phyloP scores from a whole-genome alignment of 257 asterid genomes.

The Lycium ferocissimum region DNA sequence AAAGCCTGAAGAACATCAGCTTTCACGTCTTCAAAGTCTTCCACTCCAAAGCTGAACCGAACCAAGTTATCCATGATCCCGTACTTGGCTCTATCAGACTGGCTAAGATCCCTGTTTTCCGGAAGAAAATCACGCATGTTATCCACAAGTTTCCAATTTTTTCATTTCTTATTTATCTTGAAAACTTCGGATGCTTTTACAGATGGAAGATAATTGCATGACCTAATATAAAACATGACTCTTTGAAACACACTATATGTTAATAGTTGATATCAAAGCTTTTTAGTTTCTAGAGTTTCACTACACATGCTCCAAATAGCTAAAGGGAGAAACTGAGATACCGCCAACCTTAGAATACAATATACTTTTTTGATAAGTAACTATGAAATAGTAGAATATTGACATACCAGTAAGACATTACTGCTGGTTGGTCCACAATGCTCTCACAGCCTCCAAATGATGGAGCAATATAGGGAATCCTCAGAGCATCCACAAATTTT shows the following conservation, averaged over 20 bases:
- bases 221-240: background rate
- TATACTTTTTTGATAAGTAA: conserved; percentile 3
- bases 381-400: background rate
- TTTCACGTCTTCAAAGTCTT: conserved; percentile 81
- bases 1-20: conserved; percentile 88
- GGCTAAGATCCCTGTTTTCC: conserved; percentile 79
- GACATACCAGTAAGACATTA: conserved; percentile 90
- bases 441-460: conserved; percentile 97
- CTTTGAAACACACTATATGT: background rate
- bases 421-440: conserved; percentile 96
- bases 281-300: too few species aligned
- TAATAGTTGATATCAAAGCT: background rate
- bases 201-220: background rate
- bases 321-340: background rate
- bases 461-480: conserved; percentile 89
- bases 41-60: conserved; percentile 94
- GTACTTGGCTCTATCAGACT: conserved; percentile 79
- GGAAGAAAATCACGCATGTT: background rate
- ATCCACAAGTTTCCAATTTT: background rate
- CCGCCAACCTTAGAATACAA: background rate
- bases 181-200: background rate
- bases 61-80: conserved; percentile 93
- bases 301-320: background rate
- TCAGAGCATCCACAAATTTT: conserved; percentile 79
- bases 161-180: background rate